A percentile compares a stretch with the other conserved stretches of the same genome.
These are phyloP conservation scores for Leishmania gerbilli DNA, from an alignment of 208 protist species.

Conservation along the genomic window DNA sequence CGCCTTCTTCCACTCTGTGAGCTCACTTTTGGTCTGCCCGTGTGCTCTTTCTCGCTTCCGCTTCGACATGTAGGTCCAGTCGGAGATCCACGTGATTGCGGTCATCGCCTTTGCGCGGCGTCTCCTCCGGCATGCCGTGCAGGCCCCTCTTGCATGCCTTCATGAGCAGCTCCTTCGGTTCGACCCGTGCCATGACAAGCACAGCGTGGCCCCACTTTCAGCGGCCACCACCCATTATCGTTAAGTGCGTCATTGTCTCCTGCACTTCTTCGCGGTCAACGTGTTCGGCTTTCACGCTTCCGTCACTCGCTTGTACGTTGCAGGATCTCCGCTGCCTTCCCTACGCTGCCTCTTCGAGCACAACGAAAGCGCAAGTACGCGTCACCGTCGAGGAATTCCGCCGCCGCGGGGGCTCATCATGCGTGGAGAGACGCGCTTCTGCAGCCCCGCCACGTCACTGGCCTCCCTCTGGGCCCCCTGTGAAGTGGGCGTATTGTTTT, in stretches of 20 bases:
- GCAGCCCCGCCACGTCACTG: slow-evolving; percentile 37
- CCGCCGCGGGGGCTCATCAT: slow-evolving; percentile 35
- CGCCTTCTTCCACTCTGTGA: slow-evolving; percentile 43
- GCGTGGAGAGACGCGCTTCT: slow-evolving; percentile 23
- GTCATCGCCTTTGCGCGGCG: slow-evolving; percentile 44
- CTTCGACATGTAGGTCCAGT: slow-evolving; percentile 56
- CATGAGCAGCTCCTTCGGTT: slow-evolving; percentile 36
- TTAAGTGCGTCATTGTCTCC: slow-evolving; percentile 31
- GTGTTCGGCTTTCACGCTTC: slow-evolving; percentile 42
- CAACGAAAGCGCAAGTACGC: slow-evolving; percentile 57
- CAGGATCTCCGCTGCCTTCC: slow-evolving; percentile 43
- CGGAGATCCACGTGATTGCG: slow-evolving; percentile 56
- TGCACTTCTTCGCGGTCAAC: slow-evolving; percentile 37
- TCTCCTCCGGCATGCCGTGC: slow-evolving; percentile 53
- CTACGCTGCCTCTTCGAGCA: slow-evolving; percentile 37
- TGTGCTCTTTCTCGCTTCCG: slow-evolving; percentile 45
- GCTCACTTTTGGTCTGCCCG: slow-evolving; percentile 48
- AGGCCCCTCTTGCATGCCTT: slow-evolving; percentile 44
- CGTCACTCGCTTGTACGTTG: slow-evolving; percentile 48
- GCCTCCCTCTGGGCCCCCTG: slow-evolving; percentile 26
- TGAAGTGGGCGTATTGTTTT: slow-evolving; percentile 4
- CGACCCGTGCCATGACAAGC: slow-evolving; percentile 43
- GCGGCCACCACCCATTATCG: slow-evolving; percentile 35
- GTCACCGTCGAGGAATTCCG: slow-evolving; percentile 27
- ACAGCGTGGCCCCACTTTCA: slow-evolving; percentile 45